Evolutionary conservation across 495 filamentous ascomycete species (phyloP), one percentile per base, ranked within the genome.

Genomic region (Aspergillus taichungensis): DNA sequence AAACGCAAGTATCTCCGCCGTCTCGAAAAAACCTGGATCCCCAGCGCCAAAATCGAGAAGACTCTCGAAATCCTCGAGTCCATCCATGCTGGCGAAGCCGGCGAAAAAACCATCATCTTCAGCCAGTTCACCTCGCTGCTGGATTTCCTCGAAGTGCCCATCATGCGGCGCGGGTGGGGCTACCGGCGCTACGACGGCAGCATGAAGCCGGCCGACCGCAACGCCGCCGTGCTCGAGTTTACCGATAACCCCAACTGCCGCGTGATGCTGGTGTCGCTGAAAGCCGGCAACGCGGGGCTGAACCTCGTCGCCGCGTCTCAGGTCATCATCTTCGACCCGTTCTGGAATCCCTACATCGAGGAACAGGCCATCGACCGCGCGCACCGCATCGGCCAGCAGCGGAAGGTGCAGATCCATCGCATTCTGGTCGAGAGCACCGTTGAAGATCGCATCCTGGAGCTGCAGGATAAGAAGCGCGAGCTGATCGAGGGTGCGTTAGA

Each of bases 291-390:
- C 57, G 77, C 91, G 0, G 91, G 91, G 0, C 72, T 97, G 32
- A 97, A 97, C 59, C 76, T 97, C 13, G 83, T 84, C 6, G 80
- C 80, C n/a, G 91, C 91, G 0, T 84, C 81, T 0, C 83, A 88
- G 51, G 85, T 97, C 50, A 87, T 97, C 57, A 84, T 96, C 42
- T 78, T 94, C 45, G 91, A 97, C 52, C 91, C 91, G 0, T 95
- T 95, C 69, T 97, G 92, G 87, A 97, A 97, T 49, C 89, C 91
- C 0, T 95, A 84, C 58, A 84, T 94, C 24, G 91, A 97, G 66
- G 87, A 90, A 53, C 91, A 97, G 61, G 91, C 91, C 1, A 83
- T 97, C 44, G 92, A 95, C 62, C 87, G 91, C 32, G 87, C 91
- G 3, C 85, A 97, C 59, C 84, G 91, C 4, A 87, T 97, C 45